phyloP scores from a whole-genome alignment of 2,329 filamentous ascomycete species.

The Colletotrichum gloeosporioides region DNA sequence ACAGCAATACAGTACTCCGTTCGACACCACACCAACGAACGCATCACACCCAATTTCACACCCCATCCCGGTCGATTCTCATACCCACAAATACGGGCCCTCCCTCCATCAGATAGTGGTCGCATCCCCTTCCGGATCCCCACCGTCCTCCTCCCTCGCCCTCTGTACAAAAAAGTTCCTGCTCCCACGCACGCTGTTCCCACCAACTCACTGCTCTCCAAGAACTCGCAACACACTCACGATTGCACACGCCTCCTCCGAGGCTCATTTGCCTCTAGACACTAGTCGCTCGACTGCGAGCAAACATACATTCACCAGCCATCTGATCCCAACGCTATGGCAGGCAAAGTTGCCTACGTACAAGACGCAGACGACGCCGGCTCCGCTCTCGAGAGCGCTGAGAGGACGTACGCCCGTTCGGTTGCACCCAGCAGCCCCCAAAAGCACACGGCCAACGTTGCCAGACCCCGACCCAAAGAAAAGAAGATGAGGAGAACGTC shows the following conservation, averaged over 20 bases:
- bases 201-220: background rate
- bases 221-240: slow-evolving; percentile 14
- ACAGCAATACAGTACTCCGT: background rate
- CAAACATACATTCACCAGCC: background rate
- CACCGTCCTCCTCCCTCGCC: slow-evolving; percentile 6
- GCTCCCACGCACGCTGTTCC: slow-evolving; percentile 15
- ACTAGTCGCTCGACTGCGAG: slow-evolving; percentile 17
- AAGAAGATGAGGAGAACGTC: slow-evolving; percentile 39
- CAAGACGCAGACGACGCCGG: slow-evolving; percentile 59
- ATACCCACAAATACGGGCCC: slow-evolving; percentile 22
- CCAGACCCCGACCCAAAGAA: slow-evolving; percentile 49
- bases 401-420: slow-evolving; percentile 51
- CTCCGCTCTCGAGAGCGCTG: slow-evolving; percentile 42
- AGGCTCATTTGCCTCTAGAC: slow-evolving; percentile 19
- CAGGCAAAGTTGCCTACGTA: slow-evolving; percentile 46
- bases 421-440: slow-evolving; percentile 45
- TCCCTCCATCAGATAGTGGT: slow-evolving; percentile 24
- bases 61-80: slow-evolving; percentile 9
- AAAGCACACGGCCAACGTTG: slow-evolving; percentile 58
- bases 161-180: slow-evolving; percentile 26
- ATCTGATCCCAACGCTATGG: slow-evolving; percentile 41
- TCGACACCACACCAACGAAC: background rate
- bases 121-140: slow-evolving; percentile 20
- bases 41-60: slow-evolving; percentile 13
- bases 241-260: slow-evolving; percentile 19